Conservation (phyloP, 78 protist genomes). For the Planoprotostelium fungivorum region DNA sequence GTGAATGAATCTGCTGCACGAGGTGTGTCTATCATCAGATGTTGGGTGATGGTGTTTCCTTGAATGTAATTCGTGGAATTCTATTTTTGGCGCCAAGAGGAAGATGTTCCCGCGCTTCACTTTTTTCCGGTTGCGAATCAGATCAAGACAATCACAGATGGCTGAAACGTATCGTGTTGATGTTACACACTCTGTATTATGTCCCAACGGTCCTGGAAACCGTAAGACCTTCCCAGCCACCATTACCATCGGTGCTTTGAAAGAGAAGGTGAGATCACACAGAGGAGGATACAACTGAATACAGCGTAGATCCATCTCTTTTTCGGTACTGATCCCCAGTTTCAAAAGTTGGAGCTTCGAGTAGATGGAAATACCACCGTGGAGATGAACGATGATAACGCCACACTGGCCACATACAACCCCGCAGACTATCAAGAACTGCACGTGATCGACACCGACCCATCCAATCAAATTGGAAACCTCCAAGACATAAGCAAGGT, state of each 20-base stretch:
- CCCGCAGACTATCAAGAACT: slow-evolving; percentile 27
- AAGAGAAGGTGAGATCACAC: slow-evolving; percentile 42
- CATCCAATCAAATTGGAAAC: slow-evolving; percentile 18
- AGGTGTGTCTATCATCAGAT: too few species aligned
- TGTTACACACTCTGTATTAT: slow-evolving; percentile 48
- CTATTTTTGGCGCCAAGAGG: too few species aligned
- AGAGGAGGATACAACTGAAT: not conserved
- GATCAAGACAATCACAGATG: not conserved
- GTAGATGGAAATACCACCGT: slow-evolving; percentile 8
- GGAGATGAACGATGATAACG: slow-evolving; percentile 19
- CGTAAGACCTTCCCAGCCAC: slow-evolving; percentile 34
- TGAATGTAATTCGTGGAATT: too few species aligned
- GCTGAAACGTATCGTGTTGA: slow-evolving; percentile 7
- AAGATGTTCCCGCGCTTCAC: too few species aligned
- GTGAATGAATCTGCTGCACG: too few species aligned
- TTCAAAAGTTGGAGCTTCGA: slow-evolving; percentile 39
- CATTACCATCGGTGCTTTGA: slow-evolving; percentile 38
- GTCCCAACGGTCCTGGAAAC: slow-evolving; percentile 39
- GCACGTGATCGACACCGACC: slow-evolving; percentile 68
- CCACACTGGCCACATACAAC: slow-evolving; percentile 20
- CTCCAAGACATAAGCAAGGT: slow-evolving; percentile 54
- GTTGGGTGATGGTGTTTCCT: too few species aligned
- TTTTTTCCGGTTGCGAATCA: too few species aligned
- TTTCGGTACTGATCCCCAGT: slow-evolving; percentile 65
- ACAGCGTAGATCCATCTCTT: slow-evolving; percentile 30